Base-by-base conservation (phyloP, 2,329 filamentous ascomycete species). In the Mollisia scopiformis region DNA sequence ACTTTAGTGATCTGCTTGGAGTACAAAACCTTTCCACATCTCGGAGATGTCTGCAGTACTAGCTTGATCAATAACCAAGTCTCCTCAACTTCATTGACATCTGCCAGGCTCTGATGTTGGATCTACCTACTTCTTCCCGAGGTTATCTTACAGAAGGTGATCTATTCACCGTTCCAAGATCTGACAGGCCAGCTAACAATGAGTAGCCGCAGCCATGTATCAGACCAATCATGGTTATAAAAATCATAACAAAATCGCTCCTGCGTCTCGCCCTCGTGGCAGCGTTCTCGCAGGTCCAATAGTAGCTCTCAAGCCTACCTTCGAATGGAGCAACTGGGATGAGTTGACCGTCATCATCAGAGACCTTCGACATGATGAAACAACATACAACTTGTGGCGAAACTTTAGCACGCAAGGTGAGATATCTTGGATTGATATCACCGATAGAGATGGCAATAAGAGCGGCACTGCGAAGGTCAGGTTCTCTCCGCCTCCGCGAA, bases 361-460 rank as follows among this genome's bases (percentile, higher is more conserved):
- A 23, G 59, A 61, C 6, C 61, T 84, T 4, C 77, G 78, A 0
- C 11, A 33, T 0, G 67, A 73, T 7, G 72, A 77, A 0, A 79
- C 75, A 0, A 75, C 78, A 0, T 73, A 70, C 27, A 74, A 81
- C 16, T 69, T 91, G 1, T 85, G 81, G 72, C 69, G 77, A 2
- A 79, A 79, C 19, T 84, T 92, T 62, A 72, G 75, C 1, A 62
- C 67, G 0, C 77, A 85, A 60, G 87, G 88, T 0, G 75, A 75
- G 6, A 79, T 91, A 13, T 74, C 73, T 2, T 81, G 75, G 35
- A 83, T 91, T 35, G 84, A 89, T 14, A 76, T 90, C 1, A 81
- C 78, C 52, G 80, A 84, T 52, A 62, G 66, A 6, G 64, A 75
- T 30, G 75, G 82, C n/a, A 60, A 75, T 27, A 70, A 75, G 57